These are phyloP conservation scores for Fimicolochytrium jonesii DNA, from an alignment of 192 early-diverging fungal species.

Conservation along the genomic window DNA sequence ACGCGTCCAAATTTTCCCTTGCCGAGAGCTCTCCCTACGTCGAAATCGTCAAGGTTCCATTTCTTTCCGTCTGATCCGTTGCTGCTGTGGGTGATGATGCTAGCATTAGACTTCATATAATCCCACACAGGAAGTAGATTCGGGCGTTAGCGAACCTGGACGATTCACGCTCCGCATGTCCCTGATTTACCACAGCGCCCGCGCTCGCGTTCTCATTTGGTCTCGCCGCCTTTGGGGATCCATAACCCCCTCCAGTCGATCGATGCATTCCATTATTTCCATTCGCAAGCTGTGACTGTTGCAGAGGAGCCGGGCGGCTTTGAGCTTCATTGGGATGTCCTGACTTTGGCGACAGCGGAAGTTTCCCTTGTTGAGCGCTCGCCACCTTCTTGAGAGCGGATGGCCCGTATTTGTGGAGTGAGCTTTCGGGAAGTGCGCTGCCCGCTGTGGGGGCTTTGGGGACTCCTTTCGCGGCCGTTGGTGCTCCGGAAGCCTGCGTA, in stretches of 20 bases:
- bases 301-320: background rate
- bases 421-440: background rate
- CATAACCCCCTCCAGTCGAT: background rate
- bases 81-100: background rate
- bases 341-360: background rate
- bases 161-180: too few species aligned
- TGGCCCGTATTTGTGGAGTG: background rate
- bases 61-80: background rate
- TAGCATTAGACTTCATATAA: background rate
- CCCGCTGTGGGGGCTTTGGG: background rate
- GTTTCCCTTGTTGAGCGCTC: background rate
- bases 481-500: background rate
- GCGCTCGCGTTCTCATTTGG: background rate
- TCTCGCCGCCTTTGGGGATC: background rate
- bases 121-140: background rate
- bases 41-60: conserved; percentile 76
- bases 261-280: background rate
- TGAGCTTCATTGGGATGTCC: background rate
- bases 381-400: background rate
- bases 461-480: background rate
- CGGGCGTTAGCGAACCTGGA: background rate
- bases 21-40: conserved; percentile 81
- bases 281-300: background rate
- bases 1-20: conserved; percentile 97
- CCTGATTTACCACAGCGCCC: background rate